Evolutionary conservation across 176 grass and related monocot species (phyloP).

Genomic region (Alopecurus myosuroides): DNA sequence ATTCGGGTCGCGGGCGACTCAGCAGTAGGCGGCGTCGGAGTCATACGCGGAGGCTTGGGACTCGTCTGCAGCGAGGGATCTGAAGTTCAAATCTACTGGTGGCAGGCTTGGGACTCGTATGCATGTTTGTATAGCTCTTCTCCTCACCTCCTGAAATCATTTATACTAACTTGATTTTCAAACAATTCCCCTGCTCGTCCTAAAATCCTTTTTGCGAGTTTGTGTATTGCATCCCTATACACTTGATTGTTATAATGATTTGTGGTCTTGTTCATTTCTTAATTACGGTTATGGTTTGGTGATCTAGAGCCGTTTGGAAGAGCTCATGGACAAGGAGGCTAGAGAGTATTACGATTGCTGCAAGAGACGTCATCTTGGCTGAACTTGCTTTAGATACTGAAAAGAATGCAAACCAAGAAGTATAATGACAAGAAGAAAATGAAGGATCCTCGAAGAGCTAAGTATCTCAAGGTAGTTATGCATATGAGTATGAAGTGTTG

Average conservation of each 20-base stretch:
- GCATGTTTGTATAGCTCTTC: too few species aligned
- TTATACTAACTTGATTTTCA: conserved; percentile 85
- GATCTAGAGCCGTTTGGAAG: conserved; percentile 70
- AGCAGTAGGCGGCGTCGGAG: too few species aligned
- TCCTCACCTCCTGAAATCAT: too few species aligned
- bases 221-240: conserved; percentile 16
- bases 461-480: conserved; percentile 64
- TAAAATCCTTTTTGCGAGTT: conserved; percentile 76
- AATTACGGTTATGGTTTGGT: conserved; percentile 23
- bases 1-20: too few species aligned
- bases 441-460: conserved; percentile 68
- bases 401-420: conserved; percentile 69
- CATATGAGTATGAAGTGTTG: conserved; percentile 10
- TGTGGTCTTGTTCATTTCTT: conserved; percentile 28
- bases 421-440: conserved; percentile 83
- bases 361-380: conserved; percentile 85
- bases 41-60: too few species aligned
- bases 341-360: conserved; percentile 91
- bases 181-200: conserved; percentile 54
- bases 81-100: too few species aligned
- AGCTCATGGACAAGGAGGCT: conserved; percentile 84
- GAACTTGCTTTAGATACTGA: conserved; percentile 89
- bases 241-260: conserved; percentile 4
- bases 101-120: too few species aligned
- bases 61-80: too few species aligned